Evolutionary conservation across 768 basidiomycete species (phyloP).

Genomic region (Rubroboletus satanas): DNA sequence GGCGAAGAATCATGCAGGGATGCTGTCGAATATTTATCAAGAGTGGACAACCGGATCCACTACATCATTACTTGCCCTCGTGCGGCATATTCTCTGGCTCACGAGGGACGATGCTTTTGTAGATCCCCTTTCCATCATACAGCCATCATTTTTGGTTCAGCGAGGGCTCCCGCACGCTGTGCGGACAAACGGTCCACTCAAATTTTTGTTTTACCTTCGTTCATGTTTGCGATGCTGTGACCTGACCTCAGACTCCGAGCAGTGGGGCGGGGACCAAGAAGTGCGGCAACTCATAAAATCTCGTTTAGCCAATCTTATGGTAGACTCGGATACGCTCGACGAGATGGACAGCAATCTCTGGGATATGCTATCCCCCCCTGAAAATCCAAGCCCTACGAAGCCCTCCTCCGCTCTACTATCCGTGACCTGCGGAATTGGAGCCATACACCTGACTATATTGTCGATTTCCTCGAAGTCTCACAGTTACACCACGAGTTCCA

Average conservation of each 20-base stretch:
- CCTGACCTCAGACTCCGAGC: constrained; percentile 9
- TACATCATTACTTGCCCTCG: constrained; percentile 35
- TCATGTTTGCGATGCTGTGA: constrained; percentile 46
- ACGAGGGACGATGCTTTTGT: constrained; percentile 51
- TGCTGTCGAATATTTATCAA: constrained; percentile 20
- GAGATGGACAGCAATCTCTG: constrained; percentile 19
- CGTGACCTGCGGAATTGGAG: constrained; percentile 16
- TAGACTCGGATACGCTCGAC: constrained; percentile 44
- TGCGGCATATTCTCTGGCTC: constrained; percentile 47
- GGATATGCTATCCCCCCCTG: constrained; percentile 22
- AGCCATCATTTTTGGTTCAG: constrained; percentile 81
- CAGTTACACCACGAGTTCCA: constrained; percentile 23
- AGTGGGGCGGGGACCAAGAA: constrained; percentile 25
- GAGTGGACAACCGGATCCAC: constrained; percentile 31
- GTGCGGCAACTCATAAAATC: constrained; percentile 37
- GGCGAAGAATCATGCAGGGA: constrained; percentile 6
- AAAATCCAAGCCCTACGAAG: constrained; percentile 3
- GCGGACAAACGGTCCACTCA: constrained; percentile 68
- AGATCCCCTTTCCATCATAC: constrained; percentile 78
- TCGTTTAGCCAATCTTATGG: constrained; percentile 32
- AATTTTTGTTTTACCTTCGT: constrained; percentile 76
- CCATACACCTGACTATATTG: constrained; percentile 17
- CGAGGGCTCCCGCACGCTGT: constrained; percentile 62
- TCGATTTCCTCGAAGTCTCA: constrained; percentile 21
- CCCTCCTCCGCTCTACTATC: constrained; percentile 10